A percentile compares a stretch with the other conserved stretches of the same genome.
Evolutionary conservation across 208 protist genomes (phyloP).

Genomic region (Borovskyia barvae): DNA sequence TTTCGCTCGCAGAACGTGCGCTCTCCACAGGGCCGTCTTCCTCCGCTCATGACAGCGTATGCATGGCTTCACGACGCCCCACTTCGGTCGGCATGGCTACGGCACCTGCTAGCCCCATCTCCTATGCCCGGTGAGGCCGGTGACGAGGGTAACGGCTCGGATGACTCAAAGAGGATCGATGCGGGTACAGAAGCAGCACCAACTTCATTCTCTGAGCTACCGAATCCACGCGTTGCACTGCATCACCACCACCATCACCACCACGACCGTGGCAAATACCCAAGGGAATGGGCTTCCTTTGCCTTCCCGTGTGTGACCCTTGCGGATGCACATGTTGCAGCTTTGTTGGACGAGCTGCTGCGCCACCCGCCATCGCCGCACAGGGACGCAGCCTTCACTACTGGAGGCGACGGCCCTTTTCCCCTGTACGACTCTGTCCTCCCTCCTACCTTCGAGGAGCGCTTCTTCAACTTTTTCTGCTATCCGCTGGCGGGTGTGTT

Average conservation of each 20-base stretch:
- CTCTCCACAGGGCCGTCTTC: conserved; percentile 13
- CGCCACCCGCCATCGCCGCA: background rate
- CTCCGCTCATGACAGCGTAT: conserved; percentile 21
- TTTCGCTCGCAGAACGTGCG: too few relatives aligned
- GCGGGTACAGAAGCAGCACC: too few relatives aligned
- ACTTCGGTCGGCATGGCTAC: conserved; percentile 11
- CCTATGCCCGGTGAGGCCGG: too few relatives aligned
- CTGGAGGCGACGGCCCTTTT: background rate
- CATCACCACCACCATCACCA: too few relatives aligned
- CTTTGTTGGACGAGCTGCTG: conserved; percentile 2
- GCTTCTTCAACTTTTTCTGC: conserved; percentile 12
- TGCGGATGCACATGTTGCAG: conserved; percentile 2
- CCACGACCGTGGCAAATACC: too few relatives aligned
- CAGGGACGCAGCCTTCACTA: background rate
- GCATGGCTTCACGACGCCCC: conserved; percentile 13
- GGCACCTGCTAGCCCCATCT: background rate
- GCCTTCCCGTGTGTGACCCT: background rate
- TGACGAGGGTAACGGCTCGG: too few relatives aligned
- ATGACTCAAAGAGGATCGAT: too few relatives aligned
- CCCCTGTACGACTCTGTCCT: background rate
- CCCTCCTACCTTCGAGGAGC: conserved; percentile 1
- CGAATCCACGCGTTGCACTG: too few relatives aligned
- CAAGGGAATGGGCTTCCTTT: too few relatives aligned
- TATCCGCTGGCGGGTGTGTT: conserved; percentile 22
- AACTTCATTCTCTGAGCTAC: too few relatives aligned